Evolutionary conservation across 2,329 filamentous ascomycete genomes (phyloP).

Genomic region (Dactylellina sp.): DNA sequence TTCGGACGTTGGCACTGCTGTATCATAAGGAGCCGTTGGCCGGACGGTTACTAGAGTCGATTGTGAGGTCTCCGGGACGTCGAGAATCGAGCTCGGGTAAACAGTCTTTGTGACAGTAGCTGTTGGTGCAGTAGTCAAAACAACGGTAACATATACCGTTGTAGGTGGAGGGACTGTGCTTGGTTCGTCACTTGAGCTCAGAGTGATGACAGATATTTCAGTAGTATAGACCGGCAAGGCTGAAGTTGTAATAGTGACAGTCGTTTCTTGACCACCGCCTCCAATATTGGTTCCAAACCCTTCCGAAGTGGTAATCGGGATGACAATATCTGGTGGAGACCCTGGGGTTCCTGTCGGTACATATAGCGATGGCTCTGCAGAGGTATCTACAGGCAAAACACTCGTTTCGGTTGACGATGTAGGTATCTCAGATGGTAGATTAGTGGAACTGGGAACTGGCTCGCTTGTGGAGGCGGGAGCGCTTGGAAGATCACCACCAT

Average conservation of each 20-base stretch:
- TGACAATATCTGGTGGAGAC: slow-evolving; percentile 35
- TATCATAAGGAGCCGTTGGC: slow-evolving; percentile 13
- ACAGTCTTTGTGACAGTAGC: slow-evolving; percentile 42
- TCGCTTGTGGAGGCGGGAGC: slow-evolving; percentile 5
- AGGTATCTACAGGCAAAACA: slow-evolving; percentile 15
- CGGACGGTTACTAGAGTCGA: background rate
- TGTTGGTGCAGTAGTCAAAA: slow-evolving; percentile 29
- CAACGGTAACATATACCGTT: slow-evolving; percentile 42
- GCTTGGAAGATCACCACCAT: slow-evolving; percentile 5
- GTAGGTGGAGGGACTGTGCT: slow-evolving; percentile 5
- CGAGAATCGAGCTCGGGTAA: slow-evolving; percentile 23
- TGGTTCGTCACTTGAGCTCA: slow-evolving; percentile 9
- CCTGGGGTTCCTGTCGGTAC: slow-evolving; percentile 29
- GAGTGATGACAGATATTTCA: slow-evolving; percentile 10
- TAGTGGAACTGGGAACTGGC: slow-evolving; percentile 17
- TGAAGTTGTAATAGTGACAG: slow-evolving; percentile 1
- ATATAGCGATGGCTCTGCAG: slow-evolving; percentile 11
- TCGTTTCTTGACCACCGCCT: slow-evolving; percentile 1
- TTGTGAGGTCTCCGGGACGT: slow-evolving; percentile 16
- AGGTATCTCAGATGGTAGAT: background rate
- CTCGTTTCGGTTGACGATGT: slow-evolving; percentile 18
- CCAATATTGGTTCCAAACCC: slow-evolving; percentile 18
- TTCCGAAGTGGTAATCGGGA: slow-evolving; percentile 36
- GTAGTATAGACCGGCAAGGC: slow-evolving; percentile 14
- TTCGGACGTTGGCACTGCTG: slow-evolving; percentile 6